A percentile compares a stretch with the other conserved stretches of the same genome.
Conservation (phyloP, 1,284 basidiomycete genomes). For the Ustilago curta region DNA sequence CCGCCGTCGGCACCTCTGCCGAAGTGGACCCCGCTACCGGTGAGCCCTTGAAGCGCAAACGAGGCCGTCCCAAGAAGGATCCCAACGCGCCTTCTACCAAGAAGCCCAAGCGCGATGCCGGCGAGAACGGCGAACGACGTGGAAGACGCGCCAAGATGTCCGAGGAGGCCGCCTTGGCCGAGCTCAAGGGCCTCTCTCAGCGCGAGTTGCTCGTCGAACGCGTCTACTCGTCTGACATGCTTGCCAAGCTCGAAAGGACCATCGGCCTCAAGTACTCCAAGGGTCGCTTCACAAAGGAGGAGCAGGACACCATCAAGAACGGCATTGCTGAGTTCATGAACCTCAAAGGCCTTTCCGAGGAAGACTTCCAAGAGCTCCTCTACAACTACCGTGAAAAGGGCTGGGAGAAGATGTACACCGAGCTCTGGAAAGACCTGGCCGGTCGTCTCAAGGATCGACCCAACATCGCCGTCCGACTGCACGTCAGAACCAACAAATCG, state of each 20-base stretch:
- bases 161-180: slow-evolving; percentile 33
- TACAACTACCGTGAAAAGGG: slow-evolving; percentile 49
- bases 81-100: slow-evolving; percentile 30
- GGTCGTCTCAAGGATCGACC: slow-evolving; percentile 40
- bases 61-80: slow-evolving; percentile 42
- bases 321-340: slow-evolving; percentile 46
- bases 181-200: slow-evolving; percentile 24
- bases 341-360: slow-evolving; percentile 39
- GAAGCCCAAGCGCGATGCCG: slow-evolving; percentile 35
- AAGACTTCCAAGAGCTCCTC: slow-evolving; percentile 52
- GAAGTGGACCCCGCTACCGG: slow-evolving; percentile 15
- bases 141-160: slow-evolving; percentile 40
- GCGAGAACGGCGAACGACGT: slow-evolving; percentile 34
- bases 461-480: slow-evolving; percentile 49
- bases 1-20: slow-evolving; percentile 11
- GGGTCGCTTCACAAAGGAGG: slow-evolving; percentile 43
- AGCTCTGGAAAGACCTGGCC: slow-evolving; percentile 53
- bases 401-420: slow-evolving; percentile 48
- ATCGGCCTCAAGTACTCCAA: slow-evolving; percentile 50
- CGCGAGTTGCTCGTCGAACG: slow-evolving; percentile 53
- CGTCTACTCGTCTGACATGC: slow-evolving; percentile 50
- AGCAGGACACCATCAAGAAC: slow-evolving; percentile 50
- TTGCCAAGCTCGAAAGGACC: slow-evolving; percentile 45
- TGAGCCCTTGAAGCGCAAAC: slow-evolving; percentile 38
- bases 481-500: slow-evolving; percentile 47